Base-by-base conservation (phyloP, 768 basidiomycete species). In the Suillus subalutaceus region DNA sequence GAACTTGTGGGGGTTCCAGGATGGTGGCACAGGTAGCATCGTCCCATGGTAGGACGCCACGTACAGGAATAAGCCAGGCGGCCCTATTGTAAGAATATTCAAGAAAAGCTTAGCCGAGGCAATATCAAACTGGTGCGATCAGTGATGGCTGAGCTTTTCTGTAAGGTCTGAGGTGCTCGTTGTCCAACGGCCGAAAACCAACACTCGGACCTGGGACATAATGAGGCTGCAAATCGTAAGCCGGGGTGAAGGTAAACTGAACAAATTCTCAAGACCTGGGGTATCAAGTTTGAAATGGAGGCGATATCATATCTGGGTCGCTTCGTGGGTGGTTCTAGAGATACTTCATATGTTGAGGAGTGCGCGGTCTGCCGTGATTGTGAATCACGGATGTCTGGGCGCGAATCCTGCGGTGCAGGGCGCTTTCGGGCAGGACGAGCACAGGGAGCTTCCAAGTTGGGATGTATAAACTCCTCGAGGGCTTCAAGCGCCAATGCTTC, bases 21-120 rank as follows among this genome's bases (percentile, higher is more conserved):
- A 87, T 63, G 16, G 77, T 73, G 10, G 82, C 87, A 52, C 74
- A 68, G 12, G 86, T 82, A 58, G 80, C 80, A 38, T 73, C 75
- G 13, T 75, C 73, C 84, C 85, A 89, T 44, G 85, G 86, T 50
- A 84, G 68, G 35, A 66, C 72, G 18, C 88, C 88, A 15, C 87
- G 83, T 6, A 89, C 72, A 48, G 88, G 88, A 44, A 89, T 79
- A 18, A 88, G 70, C 88, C 88, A 89, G 9, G 84, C 83, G 58
- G 75, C 77, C 59, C 86, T 83, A 59, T 79, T 69, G 68, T 80
- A 81, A 35, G 71, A 72, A 35, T 63, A 23, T 75, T 69, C 9
- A 69, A 76, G 72, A 70, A 77, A 48, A 68, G 67, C 44, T 64
- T 58, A 10, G 76, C 65, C 71, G 68, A 79, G 77, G 74, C 80